phyloP scores from a whole-genome alignment of 192 early-diverging fungal species.

The Coemansia sp. region DNA sequence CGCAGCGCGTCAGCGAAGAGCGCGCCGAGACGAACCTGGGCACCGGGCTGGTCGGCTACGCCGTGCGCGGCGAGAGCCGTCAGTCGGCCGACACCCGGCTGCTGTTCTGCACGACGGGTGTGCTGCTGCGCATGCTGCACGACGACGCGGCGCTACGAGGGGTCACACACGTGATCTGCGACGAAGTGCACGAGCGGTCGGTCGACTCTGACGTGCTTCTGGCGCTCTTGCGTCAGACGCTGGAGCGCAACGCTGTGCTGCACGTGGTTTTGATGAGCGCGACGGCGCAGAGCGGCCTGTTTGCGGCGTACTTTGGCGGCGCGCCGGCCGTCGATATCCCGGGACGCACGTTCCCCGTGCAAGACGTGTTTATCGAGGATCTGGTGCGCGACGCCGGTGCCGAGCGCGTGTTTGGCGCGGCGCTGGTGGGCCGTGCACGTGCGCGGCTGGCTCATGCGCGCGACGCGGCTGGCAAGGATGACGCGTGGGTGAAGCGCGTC shows the following conservation, averaged over 20 bases:
- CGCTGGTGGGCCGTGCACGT: slow-evolving; percentile 1
- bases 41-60: slow-evolving; percentile 50
- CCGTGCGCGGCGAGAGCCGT: slow-evolving; percentile 68
- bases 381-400: slow-evolving; percentile 3
- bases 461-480: background rate
- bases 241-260: slow-evolving; percentile 53
- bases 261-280: slow-evolving; percentile 90
- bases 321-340: slow-evolving; percentile 65
- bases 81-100: slow-evolving; percentile 52
- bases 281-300: slow-evolving; percentile 77
- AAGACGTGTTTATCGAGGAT: slow-evolving; percentile 58
- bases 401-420: slow-evolving; percentile 13
- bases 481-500: slow-evolving; percentile 5
- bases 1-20: slow-evolving; percentile 61
- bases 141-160: slow-evolving; percentile 12
- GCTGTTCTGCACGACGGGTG: slow-evolving; percentile 66
- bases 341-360: slow-evolving; percentile 73
- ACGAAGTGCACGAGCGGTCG: slow-evolving; percentile 85
- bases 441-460: background rate
- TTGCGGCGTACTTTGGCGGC: slow-evolving; percentile 72
- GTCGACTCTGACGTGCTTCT: slow-evolving; percentile 80
- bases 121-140: slow-evolving; percentile 58
- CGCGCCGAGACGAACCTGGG: slow-evolving; percentile 39
- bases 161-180: slow-evolving; percentile 64
- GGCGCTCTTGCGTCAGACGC: slow-evolving; percentile 65